Conservation (phyloP, 2,329 filamentous ascomycete species). For the Hymenotorrendiella dingleyae region DNA sequence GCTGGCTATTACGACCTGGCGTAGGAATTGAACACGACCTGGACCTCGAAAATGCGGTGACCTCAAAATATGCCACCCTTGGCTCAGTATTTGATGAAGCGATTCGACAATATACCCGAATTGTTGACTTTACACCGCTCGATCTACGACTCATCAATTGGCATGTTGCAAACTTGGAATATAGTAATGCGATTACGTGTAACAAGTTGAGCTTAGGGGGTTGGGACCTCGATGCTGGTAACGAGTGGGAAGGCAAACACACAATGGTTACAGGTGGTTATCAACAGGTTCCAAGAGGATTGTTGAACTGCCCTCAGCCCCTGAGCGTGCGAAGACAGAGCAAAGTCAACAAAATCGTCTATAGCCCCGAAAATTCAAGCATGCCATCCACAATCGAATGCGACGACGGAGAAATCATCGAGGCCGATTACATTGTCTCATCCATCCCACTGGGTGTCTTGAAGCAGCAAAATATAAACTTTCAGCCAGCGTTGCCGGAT, state of each 20-base stretch:
- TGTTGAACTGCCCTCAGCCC: slow-evolving; percentile 69
- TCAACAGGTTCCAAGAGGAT: slow-evolving; percentile 81
- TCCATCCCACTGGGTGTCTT: slow-evolving; percentile 88
- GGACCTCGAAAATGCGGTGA: slow-evolving; percentile 61
- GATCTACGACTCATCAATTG: slow-evolving; percentile 92
- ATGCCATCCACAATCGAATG: slow-evolving; percentile 61
- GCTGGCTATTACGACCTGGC: slow-evolving; percentile 69
- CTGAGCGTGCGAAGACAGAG: slow-evolving; percentile 72
- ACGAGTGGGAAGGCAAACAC: slow-evolving; percentile 94
- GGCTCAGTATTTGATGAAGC: slow-evolving; percentile 89
- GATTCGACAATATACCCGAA: slow-evolving; percentile 77
- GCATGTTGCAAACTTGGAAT: slow-evolving; percentile 97
- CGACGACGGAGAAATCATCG: slow-evolving; percentile 67
- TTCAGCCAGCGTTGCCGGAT: slow-evolving; percentile 80
- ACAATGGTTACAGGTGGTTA: slow-evolving; percentile 93
- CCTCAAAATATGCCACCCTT: slow-evolving; percentile 62
- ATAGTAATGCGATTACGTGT: slow-evolving; percentile 89
- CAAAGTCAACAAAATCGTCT: slow-evolving; percentile 64
- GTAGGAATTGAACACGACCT: slow-evolving; percentile 60
- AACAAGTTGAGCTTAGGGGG: slow-evolving; percentile 80
- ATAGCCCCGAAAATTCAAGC: slow-evolving; percentile 44
- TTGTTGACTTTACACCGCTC: slow-evolving; percentile 77
- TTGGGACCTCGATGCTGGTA: slow-evolving; percentile 96
- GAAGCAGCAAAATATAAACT: slow-evolving; percentile 75
- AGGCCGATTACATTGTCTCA: slow-evolving; percentile 87